A percentile compares a stretch with the other conserved stretches of the same genome.
Evolutionary conservation across 2,329 filamentous ascomycete species (phyloP).

Genomic region (Cladosporium sp.): DNA sequence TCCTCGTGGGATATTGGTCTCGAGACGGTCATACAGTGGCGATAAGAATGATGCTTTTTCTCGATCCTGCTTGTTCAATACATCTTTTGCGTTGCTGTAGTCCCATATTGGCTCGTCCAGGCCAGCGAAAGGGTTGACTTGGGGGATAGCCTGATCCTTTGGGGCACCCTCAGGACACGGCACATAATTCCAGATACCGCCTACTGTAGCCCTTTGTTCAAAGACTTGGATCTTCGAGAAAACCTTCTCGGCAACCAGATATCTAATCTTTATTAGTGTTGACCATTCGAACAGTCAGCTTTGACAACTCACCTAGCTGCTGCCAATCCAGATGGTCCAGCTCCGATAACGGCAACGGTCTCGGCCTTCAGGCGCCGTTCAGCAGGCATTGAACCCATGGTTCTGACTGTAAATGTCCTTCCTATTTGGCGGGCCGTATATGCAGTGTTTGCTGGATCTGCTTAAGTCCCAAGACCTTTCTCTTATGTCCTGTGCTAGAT

Average conservation of each 20-base stretch:
- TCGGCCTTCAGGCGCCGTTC: conserved; percentile 47
- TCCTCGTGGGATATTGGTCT: conserved; percentile 81
- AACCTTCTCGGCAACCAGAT: conserved; percentile 68
- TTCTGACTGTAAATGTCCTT: conserved; percentile 23
- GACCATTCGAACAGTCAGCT: background rate
- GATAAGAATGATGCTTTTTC: conserved; percentile 60
- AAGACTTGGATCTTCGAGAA: conserved; percentile 74
- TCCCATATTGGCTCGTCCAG: conserved; percentile 64
- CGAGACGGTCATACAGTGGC: conserved; percentile 77
- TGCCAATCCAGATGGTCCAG: conserved; percentile 75
- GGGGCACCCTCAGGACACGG: conserved; percentile 47
- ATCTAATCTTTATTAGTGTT: conserved; percentile 45
- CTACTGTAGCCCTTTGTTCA: conserved; percentile 75
- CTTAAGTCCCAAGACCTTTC: background rate
- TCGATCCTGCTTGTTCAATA: conserved; percentile 17
- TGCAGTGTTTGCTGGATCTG: background rate
- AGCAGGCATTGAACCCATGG: conserved; percentile 40
- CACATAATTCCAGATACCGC: conserved; percentile 85
- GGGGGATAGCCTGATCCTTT: conserved; percentile 57
- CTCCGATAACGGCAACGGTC: conserved; percentile 76
- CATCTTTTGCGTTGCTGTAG: conserved; percentile 21
- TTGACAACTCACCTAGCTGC: conserved; percentile 62
- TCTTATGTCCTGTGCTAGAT: background rate
- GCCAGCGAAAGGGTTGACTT: conserved; percentile 62
- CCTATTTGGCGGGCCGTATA: background rate